Base-by-base conservation (phyloP, 495 filamentous ascomycete species). In the Trichodelitschia bisporula region DNA sequence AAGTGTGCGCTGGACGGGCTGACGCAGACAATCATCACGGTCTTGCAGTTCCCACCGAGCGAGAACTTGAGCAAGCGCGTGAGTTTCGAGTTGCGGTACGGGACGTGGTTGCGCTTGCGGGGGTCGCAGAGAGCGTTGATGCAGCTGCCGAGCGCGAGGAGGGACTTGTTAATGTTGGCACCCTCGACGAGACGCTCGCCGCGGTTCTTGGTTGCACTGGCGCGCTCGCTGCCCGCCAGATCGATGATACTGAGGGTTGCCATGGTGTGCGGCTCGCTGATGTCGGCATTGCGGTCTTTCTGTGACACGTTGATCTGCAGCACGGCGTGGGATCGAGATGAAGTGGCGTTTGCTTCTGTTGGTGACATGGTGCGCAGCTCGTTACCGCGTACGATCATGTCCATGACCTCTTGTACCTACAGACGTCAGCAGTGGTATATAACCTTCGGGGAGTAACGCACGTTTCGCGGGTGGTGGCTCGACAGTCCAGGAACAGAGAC, bases 11-110 rank as follows among this genome's bases (percentile, higher is more conserved):
- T 95, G 4, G 82, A 92, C 10, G 86, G 86, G 43, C 80, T 91
- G 30, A 95, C 80, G 43, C 86, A 99, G 19, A 99, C 86, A 43
- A 99, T 99, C 86, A 99, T 99, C 42, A 99, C 86, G 8, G 86
- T 99, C 56, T 77, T 83, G 57, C 86, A 99, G 47, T 99, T 99
- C 2, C 86, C 86, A 26, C 86, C 86, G 1, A 99, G 62, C 2
- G 82, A 89, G 54, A 99, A 99, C 40, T 99, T 99, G 16, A 99
- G 66, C 1, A 99, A 57, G 25, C 86, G 74, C 2, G 86, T 99
- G 29, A 99, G 69, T 43, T 95, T 99, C 19, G 83, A 93, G 52
- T 99, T 93, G 35, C 86, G 68, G 54, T 99, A 99, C 1, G 86
- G 86, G 9, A 99, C 73, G 45, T 99, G 86, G 40, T 90, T 90